Conservation (phyloP, 164 flowering plant genomes). For the Malania oleifera region DNA sequence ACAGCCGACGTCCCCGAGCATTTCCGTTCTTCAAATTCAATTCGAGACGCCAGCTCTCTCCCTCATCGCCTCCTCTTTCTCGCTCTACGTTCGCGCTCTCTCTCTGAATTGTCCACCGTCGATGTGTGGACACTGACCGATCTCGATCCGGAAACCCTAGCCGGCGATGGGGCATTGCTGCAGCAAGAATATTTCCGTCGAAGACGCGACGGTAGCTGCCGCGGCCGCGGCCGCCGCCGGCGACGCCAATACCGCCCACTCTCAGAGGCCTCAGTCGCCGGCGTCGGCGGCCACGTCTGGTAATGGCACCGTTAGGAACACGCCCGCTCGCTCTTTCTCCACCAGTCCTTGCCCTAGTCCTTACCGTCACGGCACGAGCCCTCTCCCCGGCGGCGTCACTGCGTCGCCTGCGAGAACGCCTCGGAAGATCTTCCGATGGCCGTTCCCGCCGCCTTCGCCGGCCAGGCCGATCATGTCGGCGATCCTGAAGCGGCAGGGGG, state of each 20-base stretch:
- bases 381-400: conserved; percentile 42
- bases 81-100: too few species aligned
- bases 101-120: conserved; percentile 6
- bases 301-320: conserved; percentile 23
- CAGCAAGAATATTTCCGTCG: too few species aligned
- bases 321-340: conserved; percentile 40
- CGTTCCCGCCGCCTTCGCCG: conserved; percentile 72
- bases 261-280: conserved; percentile 15
- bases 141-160: background rate
- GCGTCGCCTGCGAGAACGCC: conserved; percentile 73
- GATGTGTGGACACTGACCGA: conserved; percentile 12
- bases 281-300: background rate
- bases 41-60: background rate
- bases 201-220: too few species aligned
- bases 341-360: conserved; percentile 49
- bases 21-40: too few species aligned
- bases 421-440: conserved; percentile 43
- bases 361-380: conserved; percentile 16
- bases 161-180: conserved; percentile 35
- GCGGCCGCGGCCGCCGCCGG: conserved; percentile 1
- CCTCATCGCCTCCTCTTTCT: too few species aligned
- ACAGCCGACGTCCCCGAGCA: too few species aligned
- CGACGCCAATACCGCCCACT: too few species aligned
- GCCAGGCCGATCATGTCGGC: conserved; percentile 67
- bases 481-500: conserved; percentile 30